Percentiles rank a stretch among this genome's conserved stretches.
Evolutionary conservation across 495 filamentous ascomycete species (phyloP).

Genomic region (Pseudotulostoma volvatum): DNA sequence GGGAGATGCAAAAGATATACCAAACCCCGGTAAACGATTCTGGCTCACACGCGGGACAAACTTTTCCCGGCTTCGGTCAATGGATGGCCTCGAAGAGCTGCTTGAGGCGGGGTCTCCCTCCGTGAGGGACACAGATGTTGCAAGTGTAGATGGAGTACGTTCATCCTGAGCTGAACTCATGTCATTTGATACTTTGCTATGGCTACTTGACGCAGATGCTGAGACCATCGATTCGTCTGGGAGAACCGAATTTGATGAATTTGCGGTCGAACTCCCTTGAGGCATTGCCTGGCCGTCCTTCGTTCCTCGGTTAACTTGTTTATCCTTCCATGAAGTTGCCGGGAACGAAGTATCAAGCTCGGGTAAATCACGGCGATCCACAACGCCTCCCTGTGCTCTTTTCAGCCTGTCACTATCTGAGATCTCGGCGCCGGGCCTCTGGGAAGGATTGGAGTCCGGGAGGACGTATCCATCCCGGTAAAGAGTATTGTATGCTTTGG

Average conservation of each 20-base stretch:
- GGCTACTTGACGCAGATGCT: constrained; percentile 18
- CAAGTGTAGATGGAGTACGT: constrained; percentile 22
- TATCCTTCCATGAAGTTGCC: constrained; percentile 10
- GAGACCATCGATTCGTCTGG: constrained; percentile 19
- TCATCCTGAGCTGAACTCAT: constrained; percentile 26
- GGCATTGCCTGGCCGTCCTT: constrained; percentile 9
- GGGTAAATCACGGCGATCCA: constrained; percentile 13
- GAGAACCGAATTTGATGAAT: constrained; percentile 23
- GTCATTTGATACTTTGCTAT: constrained; percentile 17
- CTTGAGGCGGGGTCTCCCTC: constrained; percentile 15
- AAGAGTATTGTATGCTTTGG: constrained; percentile 13
- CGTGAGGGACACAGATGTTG: constrained; percentile 23
- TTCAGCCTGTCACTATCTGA: constrained; percentile 11
- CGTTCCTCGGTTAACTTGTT: constrained; percentile 11
- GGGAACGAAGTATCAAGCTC: constrained; percentile 13
- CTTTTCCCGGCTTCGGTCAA: constrained; percentile 13
- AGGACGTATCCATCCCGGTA: constrained; percentile 11
- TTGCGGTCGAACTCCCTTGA: constrained; percentile 15
- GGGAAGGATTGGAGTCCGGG: neutral
- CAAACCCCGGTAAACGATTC: constrained; percentile 20
- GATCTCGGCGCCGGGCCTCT: neutral
- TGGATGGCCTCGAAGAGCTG: constrained; percentile 11
- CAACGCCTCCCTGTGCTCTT: constrained; percentile 7
- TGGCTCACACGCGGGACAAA: constrained; percentile 7
- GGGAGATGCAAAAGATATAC: constrained; percentile 20